phyloP scores from a whole-genome alignment of 257 asterid genomes.

The Knoxia roxburghii region DNA sequence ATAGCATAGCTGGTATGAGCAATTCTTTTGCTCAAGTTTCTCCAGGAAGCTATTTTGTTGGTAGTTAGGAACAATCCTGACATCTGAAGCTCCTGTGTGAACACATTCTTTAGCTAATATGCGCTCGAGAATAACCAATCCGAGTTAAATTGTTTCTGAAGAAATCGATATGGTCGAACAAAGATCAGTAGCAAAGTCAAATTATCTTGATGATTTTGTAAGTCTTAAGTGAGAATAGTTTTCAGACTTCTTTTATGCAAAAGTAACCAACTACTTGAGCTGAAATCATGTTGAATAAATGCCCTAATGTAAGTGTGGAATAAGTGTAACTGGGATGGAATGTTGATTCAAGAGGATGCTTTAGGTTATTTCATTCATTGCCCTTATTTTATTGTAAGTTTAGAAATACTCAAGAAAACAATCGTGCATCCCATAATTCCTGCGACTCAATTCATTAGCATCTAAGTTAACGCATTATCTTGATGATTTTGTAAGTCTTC shows the following conservation, averaged over 20 bases:
- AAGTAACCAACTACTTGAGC: too few relatives aligned
- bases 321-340: not conserved
- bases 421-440: not conserved
- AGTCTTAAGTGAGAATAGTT: not conserved
- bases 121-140: not conserved
- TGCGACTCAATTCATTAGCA: not conserved
- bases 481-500: too few relatives aligned
- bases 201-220: not conserved
- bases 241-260: not conserved
- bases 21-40: not conserved
- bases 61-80: too few relatives aligned
- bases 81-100: too few relatives aligned
- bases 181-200: not conserved
- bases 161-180: not conserved
- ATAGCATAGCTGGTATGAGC: not conserved
- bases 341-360: not conserved
- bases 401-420: not conserved
- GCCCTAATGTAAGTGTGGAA: too few relatives aligned
- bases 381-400: not conserved
- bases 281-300: not conserved
- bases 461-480: not conserved
- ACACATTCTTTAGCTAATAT: too few relatives aligned
- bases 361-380: too few relatives aligned
- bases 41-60: not conserved
- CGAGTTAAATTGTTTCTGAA: not conserved